Conservation (phyloP, 2,329 filamentous ascomycete species). For the Neurospora crassa region DNA sequence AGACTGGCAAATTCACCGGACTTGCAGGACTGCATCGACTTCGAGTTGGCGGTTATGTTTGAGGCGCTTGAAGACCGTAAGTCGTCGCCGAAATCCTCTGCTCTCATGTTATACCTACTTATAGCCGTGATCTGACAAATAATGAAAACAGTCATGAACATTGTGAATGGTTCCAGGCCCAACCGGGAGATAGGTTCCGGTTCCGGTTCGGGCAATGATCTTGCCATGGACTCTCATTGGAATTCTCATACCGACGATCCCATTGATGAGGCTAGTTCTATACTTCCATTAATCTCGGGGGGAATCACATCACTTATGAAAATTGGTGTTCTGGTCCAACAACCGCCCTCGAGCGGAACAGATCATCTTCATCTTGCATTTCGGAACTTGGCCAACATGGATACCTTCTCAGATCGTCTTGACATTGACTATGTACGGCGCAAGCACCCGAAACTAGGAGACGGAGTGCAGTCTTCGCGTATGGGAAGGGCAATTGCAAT, state of each 20-base stretch:
- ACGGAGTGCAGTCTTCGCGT: conserved; percentile 15
- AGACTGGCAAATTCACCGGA: conserved; percentile 1
- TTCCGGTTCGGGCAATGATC: neutral
- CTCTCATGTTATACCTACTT: too few relatives aligned
- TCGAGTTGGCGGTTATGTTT: conserved; percentile 3
- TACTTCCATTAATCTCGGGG: conserved; percentile 5
- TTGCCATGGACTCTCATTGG: conserved; percentile 3
- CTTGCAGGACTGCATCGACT: conserved; percentile 4
- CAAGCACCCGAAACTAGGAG: conserved; percentile 12
- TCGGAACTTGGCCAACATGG: neutral
- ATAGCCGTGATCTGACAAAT: too few relatives aligned
- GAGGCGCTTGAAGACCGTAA: conserved; percentile 9
- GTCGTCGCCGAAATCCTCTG: too few relatives aligned
- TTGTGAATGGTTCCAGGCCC: neutral
- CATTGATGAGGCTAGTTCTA: conserved; percentile 7
- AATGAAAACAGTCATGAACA: conserved; percentile 2
- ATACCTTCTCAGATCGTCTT: conserved; percentile 3
- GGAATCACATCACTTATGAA: conserved; percentile 8
- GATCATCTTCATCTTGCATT: conserved; percentile 10
- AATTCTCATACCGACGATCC: neutral
- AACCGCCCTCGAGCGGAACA: neutral
- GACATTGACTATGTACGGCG: conserved; percentile 13
- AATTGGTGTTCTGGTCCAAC: conserved; percentile 8
- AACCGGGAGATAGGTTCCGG: conserved; percentile 7
- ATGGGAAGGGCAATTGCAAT: conserved; percentile 23